Evolutionary conservation across 2,329 filamentous ascomycete species (phyloP), one percentile per base, ranked within the genome.

Genomic region (Alternaria alternata): DNA sequence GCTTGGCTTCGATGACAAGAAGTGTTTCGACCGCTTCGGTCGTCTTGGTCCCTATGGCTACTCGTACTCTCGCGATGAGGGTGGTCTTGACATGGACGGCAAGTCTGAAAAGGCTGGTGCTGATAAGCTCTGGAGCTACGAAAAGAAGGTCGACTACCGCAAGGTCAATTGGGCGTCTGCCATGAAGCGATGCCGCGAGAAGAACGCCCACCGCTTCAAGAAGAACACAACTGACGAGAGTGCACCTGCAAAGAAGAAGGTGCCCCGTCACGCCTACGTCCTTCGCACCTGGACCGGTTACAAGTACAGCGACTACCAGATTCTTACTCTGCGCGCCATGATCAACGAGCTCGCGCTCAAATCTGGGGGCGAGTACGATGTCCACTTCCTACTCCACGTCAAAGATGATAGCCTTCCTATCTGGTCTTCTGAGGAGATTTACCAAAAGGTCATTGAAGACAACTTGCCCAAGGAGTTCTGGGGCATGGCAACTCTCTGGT

Each of bases 401-500:
- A 93, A 92, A 78, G 91, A 96, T 71, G 86, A 87, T 56, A 85
- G 82, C 62, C 82, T 93, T 63, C 91, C 91, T 8, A 88, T 96
- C 70, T 95, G 91, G 89, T 90, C 91, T 1, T 90, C 92, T 67
- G 83, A 88, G 53, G 86, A 88, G 47, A 84, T 84, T 51, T 97
- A 89, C 81, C 83, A 85, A 74, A 85, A 84, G 73, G 90, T 84
- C 58, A 90, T 91, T 75, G 82, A 87, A 53, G 87, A 90, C 51
- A 86, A 87, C 26, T 86, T 94, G 12, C 91, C 95, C 0, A 85
- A 88, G 65, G 95, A 99, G 74, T 97, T 99, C 80, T 90, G 87
- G 67, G 92, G 92, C 47, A 89, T 99, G 74, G 91, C 91, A 20
- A 96, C 92, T 0, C 85, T 98, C 7, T 99, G 95, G 95, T 95